Conservation (phyloP, 495 filamentous ascomycete genomes). For the Xylaria longipes region DNA sequence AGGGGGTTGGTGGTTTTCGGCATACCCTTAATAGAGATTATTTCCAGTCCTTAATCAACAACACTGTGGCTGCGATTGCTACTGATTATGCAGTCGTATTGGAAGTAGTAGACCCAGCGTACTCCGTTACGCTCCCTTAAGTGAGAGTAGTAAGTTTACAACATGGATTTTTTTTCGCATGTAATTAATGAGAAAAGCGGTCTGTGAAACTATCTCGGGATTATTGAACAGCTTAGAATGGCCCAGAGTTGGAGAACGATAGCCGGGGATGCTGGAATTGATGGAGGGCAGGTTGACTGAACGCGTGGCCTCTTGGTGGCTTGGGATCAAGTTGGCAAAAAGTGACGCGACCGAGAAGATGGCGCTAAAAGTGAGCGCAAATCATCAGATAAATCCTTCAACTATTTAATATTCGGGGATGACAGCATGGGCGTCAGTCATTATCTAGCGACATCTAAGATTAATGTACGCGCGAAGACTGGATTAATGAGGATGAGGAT, state of each 20-base stretch:
- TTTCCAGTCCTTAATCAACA: constrained; percentile 27
- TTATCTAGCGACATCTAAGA: constrained; percentile 6
- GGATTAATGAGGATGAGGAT: neutral
- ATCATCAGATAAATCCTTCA: constrained; percentile 11
- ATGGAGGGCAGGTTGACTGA: constrained; percentile 12
- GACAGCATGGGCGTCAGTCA: neutral
- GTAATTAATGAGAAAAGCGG: constrained; percentile 23
- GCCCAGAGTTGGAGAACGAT: constrained; percentile 7
- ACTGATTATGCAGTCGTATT: constrained; percentile 28
- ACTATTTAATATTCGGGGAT: constrained; percentile 5
- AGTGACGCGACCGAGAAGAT: constrained; percentile 19
- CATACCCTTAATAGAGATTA: constrained; percentile 41
- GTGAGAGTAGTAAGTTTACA: constrained; percentile 29
- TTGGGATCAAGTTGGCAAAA: constrained; percentile 6
- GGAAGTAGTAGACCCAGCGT: constrained; percentile 24
- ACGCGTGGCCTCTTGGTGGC: neutral
- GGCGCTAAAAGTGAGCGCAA: constrained; percentile 9
- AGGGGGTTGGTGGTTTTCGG: constrained; percentile 40
- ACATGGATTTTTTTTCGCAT: constrained; percentile 27
- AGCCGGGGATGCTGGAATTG: neutral
- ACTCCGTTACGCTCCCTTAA: constrained; percentile 28
- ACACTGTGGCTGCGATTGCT: constrained; percentile 30
- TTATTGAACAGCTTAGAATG: constrained; percentile 27
- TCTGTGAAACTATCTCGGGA: constrained; percentile 26
- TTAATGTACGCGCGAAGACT: constrained; percentile 5